Conservation (phyloP, 352 stramenopile genomes). For the Thalassiosira tumida region DNA sequence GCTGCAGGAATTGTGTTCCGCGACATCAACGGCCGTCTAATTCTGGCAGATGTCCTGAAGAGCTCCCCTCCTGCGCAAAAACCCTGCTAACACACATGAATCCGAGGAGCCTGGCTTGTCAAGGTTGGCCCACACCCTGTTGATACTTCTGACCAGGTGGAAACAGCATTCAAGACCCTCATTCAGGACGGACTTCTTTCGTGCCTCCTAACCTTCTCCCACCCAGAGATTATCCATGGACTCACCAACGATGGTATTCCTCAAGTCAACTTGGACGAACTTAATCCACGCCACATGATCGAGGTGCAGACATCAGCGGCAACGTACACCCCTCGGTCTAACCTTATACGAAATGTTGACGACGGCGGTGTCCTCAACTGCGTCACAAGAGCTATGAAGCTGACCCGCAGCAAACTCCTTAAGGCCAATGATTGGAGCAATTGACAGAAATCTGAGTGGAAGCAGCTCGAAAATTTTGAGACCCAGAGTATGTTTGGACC, state of each 20-base stretch:
- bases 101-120: background rate
- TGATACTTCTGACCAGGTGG: background rate
- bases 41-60: background rate
- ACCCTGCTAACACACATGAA: too few relatives aligned
- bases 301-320: background rate
- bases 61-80: background rate
- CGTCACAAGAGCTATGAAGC: background rate
- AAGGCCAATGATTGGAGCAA: background rate
- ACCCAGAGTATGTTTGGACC: slow-evolving; percentile 64
- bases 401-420: background rate
- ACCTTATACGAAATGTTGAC: background rate
- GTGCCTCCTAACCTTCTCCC: background rate
- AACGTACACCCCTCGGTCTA: background rate
- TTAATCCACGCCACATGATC: background rate
- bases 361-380: background rate
- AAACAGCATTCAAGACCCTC: background rate
- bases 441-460: slow-evolving; percentile 1
- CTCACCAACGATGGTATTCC: slow-evolving; percentile 16
- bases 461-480: slow-evolving; percentile 15
- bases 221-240: slow-evolving; percentile 5
- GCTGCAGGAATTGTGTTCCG: background rate
- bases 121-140: background rate
- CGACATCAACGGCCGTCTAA: background rate
- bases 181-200: too few relatives aligned
- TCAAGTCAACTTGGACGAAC: slow-evolving; percentile 1